These are phyloP conservation scores for Capronia coronata DNA, from an alignment of 2,329 filamentous ascomycete genomes.

Conservation along the genomic window DNA sequence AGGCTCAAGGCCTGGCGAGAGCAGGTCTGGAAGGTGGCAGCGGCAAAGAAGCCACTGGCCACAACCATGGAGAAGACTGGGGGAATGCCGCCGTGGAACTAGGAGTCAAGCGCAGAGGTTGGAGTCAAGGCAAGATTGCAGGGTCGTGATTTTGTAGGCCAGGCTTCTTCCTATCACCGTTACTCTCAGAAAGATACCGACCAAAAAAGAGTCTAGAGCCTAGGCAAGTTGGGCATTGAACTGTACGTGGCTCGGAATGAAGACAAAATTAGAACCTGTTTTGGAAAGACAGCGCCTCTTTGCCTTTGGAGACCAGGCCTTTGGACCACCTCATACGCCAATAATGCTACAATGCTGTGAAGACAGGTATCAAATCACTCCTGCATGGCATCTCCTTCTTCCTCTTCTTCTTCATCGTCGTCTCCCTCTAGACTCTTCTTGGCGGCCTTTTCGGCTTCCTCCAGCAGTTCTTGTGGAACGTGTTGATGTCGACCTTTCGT, in stretches of 20 bases:
- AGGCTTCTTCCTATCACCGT: too few species aligned
- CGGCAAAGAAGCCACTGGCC: slow-evolving; percentile 45
- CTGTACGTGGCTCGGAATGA: background rate
- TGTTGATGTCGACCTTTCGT: slow-evolving; percentile 90
- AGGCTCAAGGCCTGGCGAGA: slow-evolving; percentile 78
- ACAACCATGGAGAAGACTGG: slow-evolving; percentile 98
- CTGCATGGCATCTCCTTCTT: slow-evolving; percentile 77
- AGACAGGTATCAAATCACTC: slow-evolving; percentile 51
- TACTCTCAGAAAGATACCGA: background rate
- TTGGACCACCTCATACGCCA: slow-evolving; percentile 15
- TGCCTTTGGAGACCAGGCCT: slow-evolving; percentile 1
- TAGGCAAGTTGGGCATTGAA: background rate
- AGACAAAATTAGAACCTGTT: background rate
- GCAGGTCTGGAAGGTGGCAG: slow-evolving; percentile 62
- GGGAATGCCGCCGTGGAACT: slow-evolving; percentile 90
- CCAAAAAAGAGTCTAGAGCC: background rate
- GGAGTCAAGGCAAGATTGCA: slow-evolving; percentile 63
- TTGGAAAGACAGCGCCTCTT: background rate
- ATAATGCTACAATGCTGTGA: slow-evolving; percentile 21
- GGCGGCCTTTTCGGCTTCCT: slow-evolving; percentile 87
- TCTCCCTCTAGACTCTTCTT: slow-evolving; percentile 85
- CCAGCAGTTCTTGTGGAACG: slow-evolving; percentile 80
- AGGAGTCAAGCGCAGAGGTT: slow-evolving; percentile 77
- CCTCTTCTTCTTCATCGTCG: slow-evolving; percentile 76
- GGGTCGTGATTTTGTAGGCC: slow-evolving; percentile 4